Conservation (phyloP, 768 basidiomycete genomes). For the Suillus placidus region DNA sequence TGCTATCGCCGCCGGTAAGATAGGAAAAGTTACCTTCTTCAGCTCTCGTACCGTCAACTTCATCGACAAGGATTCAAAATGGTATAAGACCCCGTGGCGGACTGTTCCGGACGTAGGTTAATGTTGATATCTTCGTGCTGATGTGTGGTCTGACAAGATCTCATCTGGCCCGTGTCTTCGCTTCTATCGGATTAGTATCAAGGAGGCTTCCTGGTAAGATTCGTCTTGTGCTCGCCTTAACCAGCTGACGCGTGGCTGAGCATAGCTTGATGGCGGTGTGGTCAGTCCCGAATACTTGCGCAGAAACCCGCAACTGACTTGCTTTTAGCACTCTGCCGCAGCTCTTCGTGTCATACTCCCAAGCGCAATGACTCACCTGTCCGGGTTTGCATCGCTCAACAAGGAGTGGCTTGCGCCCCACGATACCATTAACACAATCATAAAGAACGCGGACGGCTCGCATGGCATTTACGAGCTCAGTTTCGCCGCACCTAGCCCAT, state of each 20-base stretch:
- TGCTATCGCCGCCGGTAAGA: slow-evolving; percentile 57
- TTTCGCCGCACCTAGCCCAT: slow-evolving; percentile 56
- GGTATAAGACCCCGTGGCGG: slow-evolving; percentile 84
- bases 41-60: slow-evolving; percentile 53
- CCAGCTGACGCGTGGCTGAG: slow-evolving; percentile 2
- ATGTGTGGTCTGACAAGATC: slow-evolving; percentile 9
- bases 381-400: slow-evolving; percentile 69
- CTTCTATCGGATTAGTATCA: slow-evolving; percentile 52
- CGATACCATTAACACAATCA: slow-evolving; percentile 72
- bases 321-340: slow-evolving; percentile 62
- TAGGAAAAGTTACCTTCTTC: slow-evolving; percentile 75
- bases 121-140: slow-evolving; percentile 27
- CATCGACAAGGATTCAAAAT: slow-evolving; percentile 66
- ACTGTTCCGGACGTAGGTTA: slow-evolving; percentile 73
- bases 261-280: slow-evolving; percentile 78
- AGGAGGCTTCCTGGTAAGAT: slow-evolving; percentile 78
- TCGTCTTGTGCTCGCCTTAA: slow-evolving; percentile 6
- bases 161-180: neutral
- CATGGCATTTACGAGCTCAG: slow-evolving; percentile 67
- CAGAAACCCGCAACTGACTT: neutral
- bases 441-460: slow-evolving; percentile 48
- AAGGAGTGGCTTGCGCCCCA: slow-evolving; percentile 73
- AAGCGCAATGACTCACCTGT: slow-evolving; percentile 51
- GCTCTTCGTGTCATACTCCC: slow-evolving; percentile 65
- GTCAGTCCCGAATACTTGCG: slow-evolving; percentile 43